Conservation (phyloP, 345 rosid species). For the Hibiscus mutabilis region DNA sequence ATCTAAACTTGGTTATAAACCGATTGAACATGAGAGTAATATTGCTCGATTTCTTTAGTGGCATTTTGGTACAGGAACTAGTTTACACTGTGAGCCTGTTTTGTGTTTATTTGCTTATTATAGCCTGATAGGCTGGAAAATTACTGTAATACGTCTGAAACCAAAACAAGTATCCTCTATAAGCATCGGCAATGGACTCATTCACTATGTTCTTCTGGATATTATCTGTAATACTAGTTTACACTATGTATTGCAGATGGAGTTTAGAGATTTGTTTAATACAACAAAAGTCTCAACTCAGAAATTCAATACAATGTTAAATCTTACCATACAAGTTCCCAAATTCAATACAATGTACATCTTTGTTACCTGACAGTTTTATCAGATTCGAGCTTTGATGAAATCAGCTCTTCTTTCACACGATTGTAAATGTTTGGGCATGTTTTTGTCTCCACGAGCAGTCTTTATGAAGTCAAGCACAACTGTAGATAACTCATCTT, state of each 20-base stretch:
- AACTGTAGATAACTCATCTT: constrained; percentile 43
- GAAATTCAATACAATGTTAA: not conserved
- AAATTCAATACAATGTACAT: not conserved
- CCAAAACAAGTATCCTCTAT: not conserved
- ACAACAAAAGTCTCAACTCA: too few species aligned
- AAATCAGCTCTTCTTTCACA: not conserved
- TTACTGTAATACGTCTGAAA: not conserved
- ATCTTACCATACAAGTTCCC: not conserved
- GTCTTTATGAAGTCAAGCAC: constrained; percentile 42
- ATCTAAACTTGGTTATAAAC: not conserved
- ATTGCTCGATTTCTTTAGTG: not conserved
- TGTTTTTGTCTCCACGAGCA: constrained; percentile 10
- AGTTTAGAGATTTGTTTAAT: too few species aligned
- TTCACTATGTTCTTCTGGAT: too few species aligned
- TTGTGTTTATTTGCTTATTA: not conserved
- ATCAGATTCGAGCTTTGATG: constrained; percentile 15
- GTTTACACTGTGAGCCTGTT: not conserved
- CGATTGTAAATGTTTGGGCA: not conserved
- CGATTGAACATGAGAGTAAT: not conserved
- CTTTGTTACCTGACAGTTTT: constrained; percentile 9
- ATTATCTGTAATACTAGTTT: too few species aligned
- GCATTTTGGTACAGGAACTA: not conserved
- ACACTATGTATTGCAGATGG: too few species aligned
- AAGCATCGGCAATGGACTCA: not conserved
- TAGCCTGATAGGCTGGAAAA: not conserved